Conservation (phyloP, 805 yeast species). For the Kregervanrija fluxuum region DNA sequence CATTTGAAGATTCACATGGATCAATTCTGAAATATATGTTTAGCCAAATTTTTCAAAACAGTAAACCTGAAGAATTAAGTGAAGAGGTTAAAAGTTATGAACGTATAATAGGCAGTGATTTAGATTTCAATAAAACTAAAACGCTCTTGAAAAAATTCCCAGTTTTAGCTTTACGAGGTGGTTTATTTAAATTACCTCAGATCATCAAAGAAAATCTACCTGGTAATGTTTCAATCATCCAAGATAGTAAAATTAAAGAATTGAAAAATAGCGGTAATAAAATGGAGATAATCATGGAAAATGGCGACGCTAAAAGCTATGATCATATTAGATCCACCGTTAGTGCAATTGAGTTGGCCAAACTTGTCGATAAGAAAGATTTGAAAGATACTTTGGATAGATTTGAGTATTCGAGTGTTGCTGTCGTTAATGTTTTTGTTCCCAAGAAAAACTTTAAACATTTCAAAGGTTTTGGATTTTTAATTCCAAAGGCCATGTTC, state of each 20-base stretch:
- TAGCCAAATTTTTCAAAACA: no score
- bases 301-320: constrained; percentile 19
- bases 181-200: constrained; percentile 48
- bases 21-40: constrained; percentile 42
- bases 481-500: constrained; percentile 55
- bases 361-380: constrained; percentile 20
- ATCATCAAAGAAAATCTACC: constrained; percentile 33
- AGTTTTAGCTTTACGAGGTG: constrained; percentile 48
- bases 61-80: constrained; percentile 23
- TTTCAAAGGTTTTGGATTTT: constrained; percentile 72
- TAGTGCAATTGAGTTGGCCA: constrained; percentile 34
- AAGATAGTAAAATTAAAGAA: constrained; percentile 21
- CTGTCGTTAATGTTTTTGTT: constrained; percentile 63
- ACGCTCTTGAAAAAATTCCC: constrained; percentile 45
- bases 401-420: constrained; percentile 40
- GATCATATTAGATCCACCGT: constrained; percentile 60
- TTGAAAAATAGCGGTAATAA: constrained; percentile 10
- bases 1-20: constrained; percentile 53
- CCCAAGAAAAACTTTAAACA: constrained; percentile 37
- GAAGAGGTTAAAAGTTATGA: constrained; percentile 6
- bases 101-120: constrained; percentile 9
- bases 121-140: constrained; percentile 32
- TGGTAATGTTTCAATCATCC: constrained; percentile 35
- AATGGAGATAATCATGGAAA: constrained; percentile 12
- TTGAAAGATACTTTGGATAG: constrained; percentile 12